A percentile compares a stretch with the other conserved stretches of the same genome.
phyloP scores from a whole-genome alignment of 2,329 filamentous ascomycete genomes.

The Alternaria gansuensis region DNA sequence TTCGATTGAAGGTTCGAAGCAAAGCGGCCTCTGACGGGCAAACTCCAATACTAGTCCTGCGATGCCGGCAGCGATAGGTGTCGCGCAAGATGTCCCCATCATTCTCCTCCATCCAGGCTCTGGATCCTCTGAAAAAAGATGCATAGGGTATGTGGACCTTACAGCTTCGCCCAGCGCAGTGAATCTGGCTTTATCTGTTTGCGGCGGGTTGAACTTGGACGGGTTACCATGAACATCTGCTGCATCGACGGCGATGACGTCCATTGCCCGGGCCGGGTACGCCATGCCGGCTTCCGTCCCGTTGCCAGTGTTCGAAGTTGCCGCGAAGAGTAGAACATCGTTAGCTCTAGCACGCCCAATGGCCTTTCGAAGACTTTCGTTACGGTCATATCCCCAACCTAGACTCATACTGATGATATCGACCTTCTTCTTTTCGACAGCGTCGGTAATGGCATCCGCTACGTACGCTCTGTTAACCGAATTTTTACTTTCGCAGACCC shows the following conservation, averaged over 20 bases:
- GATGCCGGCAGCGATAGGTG: constrained; percentile 25
- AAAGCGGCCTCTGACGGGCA: constrained; percentile 16
- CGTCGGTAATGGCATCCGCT: constrained; percentile 21
- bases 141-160: not conserved
- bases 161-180: not conserved
- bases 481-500: constrained; percentile 7
- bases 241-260: constrained; percentile 24
- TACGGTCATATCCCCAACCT: constrained; percentile 11
- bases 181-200: not conserved
- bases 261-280: constrained; percentile 21
- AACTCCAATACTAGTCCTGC: constrained; percentile 24
- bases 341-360: not conserved
- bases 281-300: constrained; percentile 9
- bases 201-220: constrained; percentile 14
- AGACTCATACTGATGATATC: constrained; percentile 29
- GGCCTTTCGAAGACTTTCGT: not conserved
- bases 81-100: constrained; percentile 22
- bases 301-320: constrained; percentile 19
- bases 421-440: constrained; percentile 20
- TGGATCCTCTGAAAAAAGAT: not conserved
- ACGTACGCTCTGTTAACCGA: constrained; percentile 9
- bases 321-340: constrained; percentile 12
- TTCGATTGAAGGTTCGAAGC: constrained; percentile 1
- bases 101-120: not conserved
- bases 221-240: constrained; percentile 11